These are phyloP conservation scores for Amorphotheca resinae DNA, from an alignment of 495 filamentous ascomycete genomes.

Conservation along the genomic window DNA sequence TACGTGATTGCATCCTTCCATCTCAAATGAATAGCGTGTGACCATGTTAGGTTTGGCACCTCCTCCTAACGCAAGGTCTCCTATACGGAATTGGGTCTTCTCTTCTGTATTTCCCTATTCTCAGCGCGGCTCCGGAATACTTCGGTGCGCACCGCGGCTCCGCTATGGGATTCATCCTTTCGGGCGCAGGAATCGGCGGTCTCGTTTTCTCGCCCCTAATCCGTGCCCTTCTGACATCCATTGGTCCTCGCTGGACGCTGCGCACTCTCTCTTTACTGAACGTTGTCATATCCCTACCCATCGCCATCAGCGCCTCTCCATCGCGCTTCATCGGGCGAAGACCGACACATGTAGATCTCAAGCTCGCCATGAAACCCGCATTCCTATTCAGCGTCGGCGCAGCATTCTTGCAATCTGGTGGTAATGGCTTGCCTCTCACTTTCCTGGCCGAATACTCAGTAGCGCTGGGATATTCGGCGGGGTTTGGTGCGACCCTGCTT, in stretches of 20 bases:
- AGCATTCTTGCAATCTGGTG: constrained; percentile 33
- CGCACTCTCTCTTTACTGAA: constrained; percentile 35
- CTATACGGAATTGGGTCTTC: constrained; percentile 36
- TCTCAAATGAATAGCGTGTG: no score
- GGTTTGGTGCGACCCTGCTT: constrained; percentile 34
- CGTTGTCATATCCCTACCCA: constrained; percentile 31
- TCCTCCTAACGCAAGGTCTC: constrained; percentile 36
- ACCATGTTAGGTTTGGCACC: constrained; percentile 34
- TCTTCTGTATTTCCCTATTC: constrained; percentile 35
- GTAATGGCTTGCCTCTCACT: constrained; percentile 31
- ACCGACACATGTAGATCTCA: constrained; percentile 30
- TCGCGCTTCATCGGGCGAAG: constrained; percentile 25
- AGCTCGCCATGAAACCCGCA: constrained; percentile 26
- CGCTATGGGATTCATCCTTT: constrained; percentile 37
- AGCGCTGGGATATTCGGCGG: constrained; percentile 27
- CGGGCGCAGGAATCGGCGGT: constrained; percentile 32
- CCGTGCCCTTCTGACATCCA: constrained; percentile 32
- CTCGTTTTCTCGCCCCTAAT: constrained; percentile 34
- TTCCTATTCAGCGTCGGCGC: constrained; percentile 32
- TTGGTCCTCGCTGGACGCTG: constrained; percentile 43
- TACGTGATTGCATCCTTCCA: background rate
- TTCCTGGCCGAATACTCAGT: constrained; percentile 35
- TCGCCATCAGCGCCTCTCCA: constrained; percentile 32
- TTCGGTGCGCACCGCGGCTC: constrained; percentile 35
- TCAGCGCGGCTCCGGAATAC: constrained; percentile 35